These are phyloP conservation scores for Acanthamoeba royreba DNA, from an alignment of 208 protist genomes.

Conservation along the genomic window DNA sequence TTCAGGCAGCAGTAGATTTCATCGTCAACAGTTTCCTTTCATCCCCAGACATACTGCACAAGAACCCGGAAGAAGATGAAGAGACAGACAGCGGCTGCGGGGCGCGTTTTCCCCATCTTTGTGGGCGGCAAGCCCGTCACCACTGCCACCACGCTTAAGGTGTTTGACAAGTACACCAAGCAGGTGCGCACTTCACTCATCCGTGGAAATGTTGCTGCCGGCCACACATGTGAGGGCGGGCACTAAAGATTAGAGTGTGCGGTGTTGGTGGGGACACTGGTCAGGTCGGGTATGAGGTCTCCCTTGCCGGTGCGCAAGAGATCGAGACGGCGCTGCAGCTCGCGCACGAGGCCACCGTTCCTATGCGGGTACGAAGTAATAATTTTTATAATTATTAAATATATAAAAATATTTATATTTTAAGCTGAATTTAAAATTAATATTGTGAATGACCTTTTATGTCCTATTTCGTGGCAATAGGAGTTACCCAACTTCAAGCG, in stretches of 20 bases:
- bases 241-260: not conserved
- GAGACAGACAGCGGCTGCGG: not conserved
- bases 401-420: too few species aligned
- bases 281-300: conserved; percentile 41
- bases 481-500: conserved; percentile 14
- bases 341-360: not conserved
- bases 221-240: not conserved
- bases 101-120: not conserved
- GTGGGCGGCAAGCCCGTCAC: conserved; percentile 38
- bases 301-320: not conserved
- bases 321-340: conserved; percentile 22
- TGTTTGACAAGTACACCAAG: conserved; percentile 46
- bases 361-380: not conserved
- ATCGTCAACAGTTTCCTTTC: too few species aligned
- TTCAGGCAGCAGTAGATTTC: too few species aligned
- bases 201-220: too few species aligned
- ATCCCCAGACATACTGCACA: too few species aligned
- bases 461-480: not conserved
- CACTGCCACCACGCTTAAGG: not conserved
- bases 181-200: too few species aligned
- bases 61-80: not conserved
- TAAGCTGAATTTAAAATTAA: too few species aligned
- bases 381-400: not conserved
- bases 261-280: not conserved
- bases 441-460: too few species aligned